Percentiles rank a stretch among this genome's conserved stretches.
These are phyloP conservation scores for Metschnikowia baotianmanensis DNA, from an alignment of 805 yeast species.

Conservation along the genomic window DNA sequence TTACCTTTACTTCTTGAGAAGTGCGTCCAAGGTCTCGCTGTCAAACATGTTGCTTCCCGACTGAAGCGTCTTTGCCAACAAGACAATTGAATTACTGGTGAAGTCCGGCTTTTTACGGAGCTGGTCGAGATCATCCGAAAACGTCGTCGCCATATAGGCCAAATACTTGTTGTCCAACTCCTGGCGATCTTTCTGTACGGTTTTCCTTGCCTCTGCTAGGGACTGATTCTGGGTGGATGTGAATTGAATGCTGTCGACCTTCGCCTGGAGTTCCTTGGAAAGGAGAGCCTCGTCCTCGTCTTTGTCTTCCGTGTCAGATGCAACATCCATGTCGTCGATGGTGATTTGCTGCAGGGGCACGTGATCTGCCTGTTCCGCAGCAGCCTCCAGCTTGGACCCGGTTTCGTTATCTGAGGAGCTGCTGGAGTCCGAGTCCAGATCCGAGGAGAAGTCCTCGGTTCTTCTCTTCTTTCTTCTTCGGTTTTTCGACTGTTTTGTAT, in stretches of 20 bases:
- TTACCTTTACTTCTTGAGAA: constrained; percentile 8
- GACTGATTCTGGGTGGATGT: constrained; percentile 22
- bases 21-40: constrained; percentile 42
- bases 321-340: constrained; percentile 33
- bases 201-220: constrained; percentile 22
- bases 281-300: constrained; percentile 12
- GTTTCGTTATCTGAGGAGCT: constrained; percentile 21
- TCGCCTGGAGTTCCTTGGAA: constrained; percentile 19
- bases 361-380: neutral
- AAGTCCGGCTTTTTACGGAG: constrained; percentile 66
- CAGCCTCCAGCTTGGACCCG: neutral
- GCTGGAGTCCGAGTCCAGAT: constrained; percentile 45
- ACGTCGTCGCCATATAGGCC: constrained; percentile 53
- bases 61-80: constrained; percentile 57
- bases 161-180: constrained; percentile 51
- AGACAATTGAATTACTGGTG: constrained; percentile 50
- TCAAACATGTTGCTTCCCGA: constrained; percentile 60
- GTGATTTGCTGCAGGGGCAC: constrained; percentile 17
- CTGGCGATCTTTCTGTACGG: constrained; percentile 28
- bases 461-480: constrained; percentile 78
- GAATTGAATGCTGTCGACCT: constrained; percentile 25
- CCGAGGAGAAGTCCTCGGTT: constrained; percentile 69
- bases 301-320: constrained; percentile 23
- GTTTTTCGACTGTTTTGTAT: constrained; percentile 13
- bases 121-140: constrained; percentile 59